Base-by-base conservation (phyloP, 768 basidiomycete genomes). In the Porphyrellus cyaneotinctus region DNA sequence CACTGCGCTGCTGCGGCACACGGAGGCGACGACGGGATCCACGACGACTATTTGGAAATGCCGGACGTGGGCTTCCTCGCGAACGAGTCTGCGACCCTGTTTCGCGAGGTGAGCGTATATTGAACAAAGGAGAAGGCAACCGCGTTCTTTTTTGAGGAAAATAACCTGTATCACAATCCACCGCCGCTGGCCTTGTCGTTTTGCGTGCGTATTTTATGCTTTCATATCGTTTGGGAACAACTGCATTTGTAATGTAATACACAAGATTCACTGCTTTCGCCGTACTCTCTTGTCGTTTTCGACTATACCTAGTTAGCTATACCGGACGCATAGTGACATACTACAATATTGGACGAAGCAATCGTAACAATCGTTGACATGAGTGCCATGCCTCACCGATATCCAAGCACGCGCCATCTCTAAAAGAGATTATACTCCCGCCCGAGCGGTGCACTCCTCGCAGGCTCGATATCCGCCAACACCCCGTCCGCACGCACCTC, bases 371-470 rank as follows among this genome's bases (percentile, higher is more conserved):
- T 18, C 11, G 32, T 32, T 32, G 18, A 45, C 26, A 42, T 26
- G 3, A 23, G 20, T 23, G 20, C 38, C 32, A 4, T 33, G 32
- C 32, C 32, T 33, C 11, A 3, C 12, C 18, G 13, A 14, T 33
- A 14, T 33, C 32, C 32, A 15, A 14, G 32, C 32, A 33, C 17
- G 17, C 15, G 15, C 5, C 35, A 14, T 3, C 17, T 6, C 80
- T 69, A 95, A 68, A 92, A 95, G 44, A 95, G 61, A 65, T 93
- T 95, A 65, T 95, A 93, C 44, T 71, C 75, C 63, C 77, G 82
- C 14, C 80, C 79, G 13, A 97, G 73, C 6, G 92, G 84, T 43
- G 94, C 69, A 14, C 61, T 75, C 53, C 72, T 75, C 24, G 94
- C 92, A 13, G 93, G 87, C 51, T 74, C 81, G 0, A 95, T 79